Conservation (phyloP, 108 stramenopile genomes). For the Nannochloropsis salina region DNA sequence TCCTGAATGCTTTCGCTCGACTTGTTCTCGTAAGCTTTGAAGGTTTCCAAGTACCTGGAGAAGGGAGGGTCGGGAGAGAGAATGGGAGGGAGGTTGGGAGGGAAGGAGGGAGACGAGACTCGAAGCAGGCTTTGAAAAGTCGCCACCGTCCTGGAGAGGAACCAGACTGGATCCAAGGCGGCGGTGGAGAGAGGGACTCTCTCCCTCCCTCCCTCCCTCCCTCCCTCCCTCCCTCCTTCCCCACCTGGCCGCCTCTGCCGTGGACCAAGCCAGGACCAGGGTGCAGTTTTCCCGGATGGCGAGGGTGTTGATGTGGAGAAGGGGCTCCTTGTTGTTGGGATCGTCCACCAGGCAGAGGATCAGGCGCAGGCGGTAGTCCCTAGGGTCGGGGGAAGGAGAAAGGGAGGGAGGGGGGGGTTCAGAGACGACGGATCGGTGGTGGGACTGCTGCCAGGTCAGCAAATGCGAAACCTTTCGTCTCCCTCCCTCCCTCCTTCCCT, state of each 20-base stretch:
- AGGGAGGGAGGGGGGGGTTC: background rate
- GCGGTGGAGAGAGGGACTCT: background rate
- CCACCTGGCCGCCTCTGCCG: constrained; percentile 71
- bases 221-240: background rate
- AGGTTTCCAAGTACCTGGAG: constrained; percentile 81
- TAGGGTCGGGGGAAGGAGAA: background rate
- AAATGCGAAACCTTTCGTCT: background rate
- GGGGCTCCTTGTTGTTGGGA: constrained; percentile 61
- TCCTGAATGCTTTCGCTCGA: constrained; percentile 64
- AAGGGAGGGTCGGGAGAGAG: background rate
- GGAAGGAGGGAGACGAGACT: background rate
- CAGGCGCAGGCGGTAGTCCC: constrained; percentile 61
- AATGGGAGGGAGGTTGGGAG: background rate
- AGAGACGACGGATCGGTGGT: too few species aligned
- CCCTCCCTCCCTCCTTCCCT: background rate
- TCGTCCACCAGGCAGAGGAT: constrained; percentile 75
- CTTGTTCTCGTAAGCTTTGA: constrained; percentile 80
- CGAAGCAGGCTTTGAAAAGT: background rate
- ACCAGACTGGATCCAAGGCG: background rate
- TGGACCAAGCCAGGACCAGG: constrained; percentile 68
- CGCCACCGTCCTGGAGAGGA: background rate
- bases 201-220: background rate
- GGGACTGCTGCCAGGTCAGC: background rate
- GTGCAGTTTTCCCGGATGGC: constrained; percentile 63
- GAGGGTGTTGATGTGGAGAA: constrained; percentile 63